Conservation (phyloP, 2,329 filamentous ascomycete species). For the Xylaria arbuscula region DNA sequence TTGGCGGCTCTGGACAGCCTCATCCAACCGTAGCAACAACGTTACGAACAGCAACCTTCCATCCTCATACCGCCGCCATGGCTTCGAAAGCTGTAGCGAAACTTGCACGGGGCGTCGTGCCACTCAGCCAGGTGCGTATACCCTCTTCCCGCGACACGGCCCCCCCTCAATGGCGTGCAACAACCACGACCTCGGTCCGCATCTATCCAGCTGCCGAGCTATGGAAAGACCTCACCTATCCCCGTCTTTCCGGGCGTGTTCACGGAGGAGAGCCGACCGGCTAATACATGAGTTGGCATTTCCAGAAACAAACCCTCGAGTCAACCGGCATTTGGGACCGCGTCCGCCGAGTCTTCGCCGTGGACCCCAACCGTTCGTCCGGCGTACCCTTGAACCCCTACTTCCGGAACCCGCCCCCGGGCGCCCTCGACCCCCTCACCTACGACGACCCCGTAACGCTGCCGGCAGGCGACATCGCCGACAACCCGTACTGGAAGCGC, state of each 20-base stretch:
- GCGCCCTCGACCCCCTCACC: slow-evolving; percentile 72
- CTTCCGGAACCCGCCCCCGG: slow-evolving; percentile 88
- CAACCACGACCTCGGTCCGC: not conserved
- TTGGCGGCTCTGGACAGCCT: slow-evolving; percentile 37
- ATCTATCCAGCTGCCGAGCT: not conserved
- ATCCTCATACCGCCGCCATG: slow-evolving; percentile 59
- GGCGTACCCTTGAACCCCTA: slow-evolving; percentile 93
- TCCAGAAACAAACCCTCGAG: slow-evolving; percentile 94
- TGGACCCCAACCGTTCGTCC: slow-evolving; percentile 89
- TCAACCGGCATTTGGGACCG: slow-evolving; percentile 88
- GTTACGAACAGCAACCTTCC: slow-evolving; percentile 39
- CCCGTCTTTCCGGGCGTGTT: not conserved
- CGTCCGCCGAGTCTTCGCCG: slow-evolving; percentile 79
- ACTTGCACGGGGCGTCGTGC: slow-evolving; percentile 64
- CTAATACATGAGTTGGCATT: slow-evolving; percentile 25
- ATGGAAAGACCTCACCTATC: slow-evolving; percentile 1
- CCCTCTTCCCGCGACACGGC: not conserved
- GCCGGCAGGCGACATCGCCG: slow-evolving; percentile 87
- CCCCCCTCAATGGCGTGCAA: slow-evolving; percentile 21
- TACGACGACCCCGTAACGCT: slow-evolving; percentile 87
- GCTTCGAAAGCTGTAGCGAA: slow-evolving; percentile 70
- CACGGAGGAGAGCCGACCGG: slow-evolving; percentile 17
- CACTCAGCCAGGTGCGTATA: slow-evolving; percentile 67
- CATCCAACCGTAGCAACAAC: slow-evolving; percentile 37
- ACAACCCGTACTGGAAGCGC: slow-evolving; percentile 97